These are phyloP conservation scores for Zasmidium citrigriseum DNA, from an alignment of 2,329 filamentous ascomycete species.

Conservation along the genomic window DNA sequence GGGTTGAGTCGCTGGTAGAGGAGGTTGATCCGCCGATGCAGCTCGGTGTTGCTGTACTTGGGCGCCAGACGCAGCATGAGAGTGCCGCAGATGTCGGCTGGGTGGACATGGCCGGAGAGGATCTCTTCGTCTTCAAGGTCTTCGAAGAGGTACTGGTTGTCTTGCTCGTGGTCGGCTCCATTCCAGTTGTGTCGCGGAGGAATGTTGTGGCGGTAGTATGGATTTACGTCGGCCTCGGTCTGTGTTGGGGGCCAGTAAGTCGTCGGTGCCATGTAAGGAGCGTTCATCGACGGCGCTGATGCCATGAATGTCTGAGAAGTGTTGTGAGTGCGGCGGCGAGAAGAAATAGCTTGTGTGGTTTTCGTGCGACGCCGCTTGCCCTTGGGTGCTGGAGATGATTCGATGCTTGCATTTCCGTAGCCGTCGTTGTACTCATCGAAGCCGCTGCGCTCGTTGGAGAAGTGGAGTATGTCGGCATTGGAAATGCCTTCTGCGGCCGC, in stretches of 20 bases:
- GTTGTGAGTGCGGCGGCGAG: too few relatives aligned
- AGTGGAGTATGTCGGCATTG: not conserved
- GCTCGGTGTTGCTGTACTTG: not conserved
- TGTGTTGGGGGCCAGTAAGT: too few relatives aligned
- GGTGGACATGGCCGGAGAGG: not conserved
- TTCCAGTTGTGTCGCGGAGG: not conserved
- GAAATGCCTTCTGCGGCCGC: not conserved
- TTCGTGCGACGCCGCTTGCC: not conserved
- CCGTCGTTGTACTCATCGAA: not conserved
- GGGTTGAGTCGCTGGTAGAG: not conserved
- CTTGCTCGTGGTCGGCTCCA: not conserved
- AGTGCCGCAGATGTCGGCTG: slow-evolving; percentile 2
- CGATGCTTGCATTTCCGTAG: not conserved
- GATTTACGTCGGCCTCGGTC: too few relatives aligned
- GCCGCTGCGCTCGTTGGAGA: not conserved
- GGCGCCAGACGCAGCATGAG: slow-evolving; percentile 1
- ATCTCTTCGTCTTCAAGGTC: not conserved
- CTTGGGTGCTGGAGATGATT: not conserved
- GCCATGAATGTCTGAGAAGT: too few relatives aligned
- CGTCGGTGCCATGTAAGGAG: too few relatives aligned
- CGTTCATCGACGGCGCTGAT: too few relatives aligned
- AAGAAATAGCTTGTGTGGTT: too few relatives aligned
- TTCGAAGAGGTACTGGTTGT: not conserved
- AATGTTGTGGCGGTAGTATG: too few relatives aligned
- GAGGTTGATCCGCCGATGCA: not conserved